phyloP scores from a whole-genome alignment of 148 eudicot genomes.

The Gaultheria prostrata region DNA sequence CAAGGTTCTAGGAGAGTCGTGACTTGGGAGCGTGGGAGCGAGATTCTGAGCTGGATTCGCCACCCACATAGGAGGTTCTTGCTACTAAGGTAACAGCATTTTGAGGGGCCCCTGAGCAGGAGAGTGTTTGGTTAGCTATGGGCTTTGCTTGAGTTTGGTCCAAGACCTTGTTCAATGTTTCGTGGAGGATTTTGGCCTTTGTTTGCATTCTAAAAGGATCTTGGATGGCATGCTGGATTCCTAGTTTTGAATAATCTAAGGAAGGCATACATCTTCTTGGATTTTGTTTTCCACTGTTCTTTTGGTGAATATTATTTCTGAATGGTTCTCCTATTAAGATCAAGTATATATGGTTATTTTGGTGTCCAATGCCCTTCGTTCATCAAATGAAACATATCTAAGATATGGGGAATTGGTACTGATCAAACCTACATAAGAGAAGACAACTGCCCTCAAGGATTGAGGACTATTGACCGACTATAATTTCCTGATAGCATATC shows the following conservation, averaged over 20 bases:
- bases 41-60: no score
- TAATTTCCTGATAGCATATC: not conserved
- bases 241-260: not conserved
- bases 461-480: not conserved
- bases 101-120: not conserved
- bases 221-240: not conserved
- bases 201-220: not conserved
- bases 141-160: not conserved
- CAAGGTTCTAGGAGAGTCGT: no score
- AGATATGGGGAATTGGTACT: not conserved
- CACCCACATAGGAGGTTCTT: no score
- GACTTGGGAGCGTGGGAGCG: no score
- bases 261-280: not conserved
- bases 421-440: not conserved
- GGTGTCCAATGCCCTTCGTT: not conserved
- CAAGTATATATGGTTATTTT: not conserved
- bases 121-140: not conserved
- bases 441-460: not conserved
- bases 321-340: not conserved
- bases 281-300: constrained; percentile 9
- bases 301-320: not conserved
- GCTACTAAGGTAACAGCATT: not conserved
- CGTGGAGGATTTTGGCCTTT: not conserved
- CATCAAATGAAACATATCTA: not conserved
- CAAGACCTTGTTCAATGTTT: not conserved